phyloP scores from a whole-genome alignment of 306 rosid genomes.

The Oemleria cerasiformis region DNA sequence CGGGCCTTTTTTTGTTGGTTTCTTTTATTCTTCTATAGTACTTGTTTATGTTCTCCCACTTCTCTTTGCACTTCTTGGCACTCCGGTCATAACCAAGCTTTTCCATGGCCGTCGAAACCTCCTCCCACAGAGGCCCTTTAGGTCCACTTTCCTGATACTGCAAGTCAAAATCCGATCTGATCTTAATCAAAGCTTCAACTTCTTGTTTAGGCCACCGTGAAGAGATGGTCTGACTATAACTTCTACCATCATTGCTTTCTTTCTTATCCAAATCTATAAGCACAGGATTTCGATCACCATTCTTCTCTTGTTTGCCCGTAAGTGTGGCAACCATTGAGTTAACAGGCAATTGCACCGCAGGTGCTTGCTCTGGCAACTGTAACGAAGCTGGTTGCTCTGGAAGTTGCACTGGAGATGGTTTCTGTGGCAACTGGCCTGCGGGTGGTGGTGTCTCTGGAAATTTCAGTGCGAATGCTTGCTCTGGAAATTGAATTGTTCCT shows the following conservation, averaged over 20 bases:
- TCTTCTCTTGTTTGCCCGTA: conserved; percentile 34
- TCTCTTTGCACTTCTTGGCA: conserved; percentile 89
- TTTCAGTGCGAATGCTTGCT: conserved; percentile 32
- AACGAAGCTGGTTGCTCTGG: conserved; percentile 7
- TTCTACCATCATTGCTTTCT: conserved; percentile 35
- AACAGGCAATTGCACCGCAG: conserved; percentile 13
- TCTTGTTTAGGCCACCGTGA: conserved; percentile 84
- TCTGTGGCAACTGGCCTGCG: conserved; percentile 34
- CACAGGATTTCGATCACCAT: conserved; percentile 20
- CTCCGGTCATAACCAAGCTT: conserved; percentile 57
- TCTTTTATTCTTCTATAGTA: conserved; percentile 82
- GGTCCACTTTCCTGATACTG: conserved; percentile 52
- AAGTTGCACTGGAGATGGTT: conserved; percentile 28
- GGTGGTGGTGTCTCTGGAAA: conserved; percentile 30
- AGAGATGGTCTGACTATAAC: conserved; percentile 37
- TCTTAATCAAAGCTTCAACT: conserved; percentile 67
- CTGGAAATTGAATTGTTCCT: conserved; percentile 30
- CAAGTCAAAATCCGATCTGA: conserved; percentile 54
- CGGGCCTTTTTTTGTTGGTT: conserved; percentile 60
- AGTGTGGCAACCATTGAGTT: conserved; percentile 16
- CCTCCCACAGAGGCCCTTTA: conserved; percentile 81
- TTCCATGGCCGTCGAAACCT: conserved; percentile 61
- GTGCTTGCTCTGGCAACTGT: neutral
- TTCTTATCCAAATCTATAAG: conserved; percentile 18
- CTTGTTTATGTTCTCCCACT: conserved; percentile 96